phyloP scores from a whole-genome alignment of 106 monocot species.

The Hemerocallis citrina region DNA sequence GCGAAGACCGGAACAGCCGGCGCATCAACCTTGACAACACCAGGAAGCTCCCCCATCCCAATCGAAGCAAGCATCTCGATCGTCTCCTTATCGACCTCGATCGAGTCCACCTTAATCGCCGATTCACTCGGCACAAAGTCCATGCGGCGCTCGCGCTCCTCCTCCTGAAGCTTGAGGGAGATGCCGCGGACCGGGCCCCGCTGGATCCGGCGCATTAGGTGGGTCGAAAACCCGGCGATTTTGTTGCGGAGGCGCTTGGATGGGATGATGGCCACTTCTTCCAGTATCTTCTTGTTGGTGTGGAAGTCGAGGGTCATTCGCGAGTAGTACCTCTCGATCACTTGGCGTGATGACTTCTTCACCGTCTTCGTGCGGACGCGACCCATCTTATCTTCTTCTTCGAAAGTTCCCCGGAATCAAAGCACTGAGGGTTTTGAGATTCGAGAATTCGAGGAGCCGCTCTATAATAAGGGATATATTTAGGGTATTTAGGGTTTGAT shows the following conservation, averaged over 20 bases:
- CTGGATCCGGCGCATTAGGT: conserved; percentile 26
- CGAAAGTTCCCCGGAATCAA: too few species aligned
- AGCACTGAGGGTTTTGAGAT: too few species aligned
- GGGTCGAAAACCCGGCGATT: conserved; percentile 26
- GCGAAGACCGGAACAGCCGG: neutral
- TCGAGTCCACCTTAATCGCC: conserved; percentile 16
- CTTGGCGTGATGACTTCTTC: conserved; percentile 21
- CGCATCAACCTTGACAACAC: conserved; percentile 5
- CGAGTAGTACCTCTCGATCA: conserved; percentile 24
- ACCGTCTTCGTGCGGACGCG: conserved; percentile 23
- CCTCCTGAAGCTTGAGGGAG: conserved; percentile 26
- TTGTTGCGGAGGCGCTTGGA: conserved; percentile 29
- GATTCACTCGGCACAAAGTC: conserved; percentile 21
- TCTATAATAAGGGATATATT: too few species aligned
- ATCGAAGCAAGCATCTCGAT: conserved; percentile 17
- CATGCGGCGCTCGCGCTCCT: conserved; percentile 24
- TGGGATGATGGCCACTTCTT: conserved; percentile 25
- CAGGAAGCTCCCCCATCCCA: conserved; percentile 20
- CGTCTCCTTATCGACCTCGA: conserved; percentile 21
- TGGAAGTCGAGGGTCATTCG: conserved; percentile 30
- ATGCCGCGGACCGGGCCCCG: conserved; percentile 20
- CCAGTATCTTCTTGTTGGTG: conserved; percentile 29
- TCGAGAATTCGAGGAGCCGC: too few species aligned
- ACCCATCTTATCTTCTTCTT: too few species aligned
- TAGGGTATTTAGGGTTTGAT: too few species aligned